These are phyloP conservation scores for Oryza punctata DNA, from an alignment of 176 grass and related monocot species.

Conservation along the genomic window DNA sequence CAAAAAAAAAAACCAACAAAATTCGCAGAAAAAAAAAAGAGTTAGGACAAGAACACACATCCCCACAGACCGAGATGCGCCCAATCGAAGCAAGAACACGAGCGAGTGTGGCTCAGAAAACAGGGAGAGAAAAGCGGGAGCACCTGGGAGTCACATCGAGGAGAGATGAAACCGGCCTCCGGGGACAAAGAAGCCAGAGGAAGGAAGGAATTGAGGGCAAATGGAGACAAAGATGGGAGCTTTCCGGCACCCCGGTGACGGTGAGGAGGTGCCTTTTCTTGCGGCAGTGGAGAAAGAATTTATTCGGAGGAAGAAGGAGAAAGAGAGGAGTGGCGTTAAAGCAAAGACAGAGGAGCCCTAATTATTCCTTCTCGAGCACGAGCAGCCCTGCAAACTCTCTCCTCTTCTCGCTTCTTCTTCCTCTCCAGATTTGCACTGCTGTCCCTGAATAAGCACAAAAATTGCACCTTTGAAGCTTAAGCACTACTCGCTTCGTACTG, in stretches of 20 bases:
- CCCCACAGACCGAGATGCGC: neutral
- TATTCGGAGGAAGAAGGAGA: slow-evolving; percentile 4
- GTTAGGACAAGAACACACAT: neutral
- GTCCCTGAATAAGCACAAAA: neutral
- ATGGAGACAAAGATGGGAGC: slow-evolving; percentile 31
- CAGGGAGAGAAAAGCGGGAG: neutral
- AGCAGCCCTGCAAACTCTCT: neutral
- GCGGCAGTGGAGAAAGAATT: slow-evolving; percentile 40
- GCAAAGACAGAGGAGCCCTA: slow-evolving; percentile 25
- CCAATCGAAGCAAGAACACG: neutral
- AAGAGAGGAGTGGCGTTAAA: slow-evolving; percentile 31
- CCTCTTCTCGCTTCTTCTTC: neutral
- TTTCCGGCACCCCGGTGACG: neutral
- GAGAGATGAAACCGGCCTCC: neutral
- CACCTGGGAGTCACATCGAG: slow-evolving; percentile 16
- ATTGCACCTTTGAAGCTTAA: neutral
- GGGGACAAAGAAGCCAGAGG: neutral
- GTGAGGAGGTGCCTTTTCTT: slow-evolving; percentile 34
- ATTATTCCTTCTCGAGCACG: slow-evolving; percentile 13
- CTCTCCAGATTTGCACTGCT: neutral
- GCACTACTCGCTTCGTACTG: too few relatives aligned
- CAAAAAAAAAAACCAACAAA: neutral
- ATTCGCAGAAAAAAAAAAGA: neutral
- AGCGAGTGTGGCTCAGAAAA: neutral
- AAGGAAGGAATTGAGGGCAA: neutral